These are phyloP conservation scores for Trametes cubensis DNA, from an alignment of 768 basidiomycete genomes.

Conservation along the genomic window DNA sequence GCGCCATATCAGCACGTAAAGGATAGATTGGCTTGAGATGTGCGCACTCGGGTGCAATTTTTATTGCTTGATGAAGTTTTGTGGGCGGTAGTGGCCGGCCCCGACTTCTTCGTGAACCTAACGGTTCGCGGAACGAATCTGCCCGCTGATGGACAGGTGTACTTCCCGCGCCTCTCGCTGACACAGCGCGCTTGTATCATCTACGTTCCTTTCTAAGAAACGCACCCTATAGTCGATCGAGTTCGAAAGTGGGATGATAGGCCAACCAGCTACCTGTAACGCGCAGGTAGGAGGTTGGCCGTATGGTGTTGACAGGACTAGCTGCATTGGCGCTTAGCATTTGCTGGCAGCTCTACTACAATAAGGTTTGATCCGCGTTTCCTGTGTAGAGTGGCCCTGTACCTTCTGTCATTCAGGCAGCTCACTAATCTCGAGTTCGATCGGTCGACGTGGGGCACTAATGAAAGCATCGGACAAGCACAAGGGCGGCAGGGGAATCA, in stretches of 20 bases:
- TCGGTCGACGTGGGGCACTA: neutral
- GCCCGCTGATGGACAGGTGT: conserved; percentile 5
- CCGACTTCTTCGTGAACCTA: conserved; percentile 21
- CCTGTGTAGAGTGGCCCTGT: neutral
- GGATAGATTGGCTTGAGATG: conserved; percentile 19
- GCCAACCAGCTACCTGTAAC: no score
- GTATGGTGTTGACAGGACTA: neutral
- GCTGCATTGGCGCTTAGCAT: neutral
- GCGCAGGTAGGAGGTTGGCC: no score
- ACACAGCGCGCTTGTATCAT: conserved; percentile 14
- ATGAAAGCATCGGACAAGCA: neutral
- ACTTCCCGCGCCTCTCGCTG: conserved; percentile 22
- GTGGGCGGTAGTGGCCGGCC: conserved; percentile 12
- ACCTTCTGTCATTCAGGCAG: conserved; percentile 11
- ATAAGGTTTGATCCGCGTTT: conserved; percentile 17
- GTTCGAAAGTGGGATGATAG: neutral
- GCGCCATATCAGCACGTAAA: conserved; percentile 1
- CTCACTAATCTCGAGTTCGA: conserved; percentile 17
- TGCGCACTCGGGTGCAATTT: conserved; percentile 9
- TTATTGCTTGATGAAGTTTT: conserved; percentile 6
- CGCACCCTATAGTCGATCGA: neutral
- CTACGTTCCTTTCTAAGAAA: neutral
- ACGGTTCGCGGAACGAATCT: conserved; percentile 24
- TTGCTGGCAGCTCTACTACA: neutral
- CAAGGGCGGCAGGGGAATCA: no score